phyloP scores from a whole-genome alignment of 2,329 filamentous ascomycete species.

The Diaporthe ilicicola region DNA sequence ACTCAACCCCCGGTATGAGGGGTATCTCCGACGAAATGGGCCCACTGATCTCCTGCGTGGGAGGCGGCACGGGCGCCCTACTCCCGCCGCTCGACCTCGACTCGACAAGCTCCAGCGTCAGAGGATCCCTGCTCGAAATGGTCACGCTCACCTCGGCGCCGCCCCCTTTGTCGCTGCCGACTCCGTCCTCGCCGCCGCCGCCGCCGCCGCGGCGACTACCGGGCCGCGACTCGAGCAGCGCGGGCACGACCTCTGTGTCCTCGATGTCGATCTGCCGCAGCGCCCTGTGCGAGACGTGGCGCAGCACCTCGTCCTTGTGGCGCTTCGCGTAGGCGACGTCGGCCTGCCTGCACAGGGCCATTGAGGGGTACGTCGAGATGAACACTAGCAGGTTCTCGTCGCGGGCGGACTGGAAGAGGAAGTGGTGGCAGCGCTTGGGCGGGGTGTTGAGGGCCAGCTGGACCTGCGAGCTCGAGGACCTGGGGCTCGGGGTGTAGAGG shows the following conservation, averaged over 20 bases:
- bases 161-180: not conserved
- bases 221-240: constrained; percentile 6
- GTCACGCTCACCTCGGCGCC: constrained; percentile 20
- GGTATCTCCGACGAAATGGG: constrained; percentile 21
- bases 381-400: constrained; percentile 25
- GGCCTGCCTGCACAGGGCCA: constrained; percentile 32
- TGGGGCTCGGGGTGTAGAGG: constrained; percentile 24
- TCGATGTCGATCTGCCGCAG: constrained; percentile 30
- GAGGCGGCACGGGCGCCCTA: constrained; percentile 21
- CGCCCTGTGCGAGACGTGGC: constrained; percentile 14
- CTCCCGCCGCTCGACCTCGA: constrained; percentile 22
- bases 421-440: constrained; percentile 28
- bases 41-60: constrained; percentile 30
- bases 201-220: not conserved
- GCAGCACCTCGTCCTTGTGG: constrained; percentile 26
- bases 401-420: constrained; percentile 28
- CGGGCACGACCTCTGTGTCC: constrained; percentile 28
- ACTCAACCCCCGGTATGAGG: not conserved
- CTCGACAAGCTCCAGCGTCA: constrained; percentile 23
- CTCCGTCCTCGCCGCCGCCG: not conserved
- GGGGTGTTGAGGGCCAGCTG: constrained; percentile 21
- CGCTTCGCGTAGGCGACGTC: constrained; percentile 27
- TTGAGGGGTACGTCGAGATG: constrained; percentile 31
- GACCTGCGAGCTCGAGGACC: constrained; percentile 3
- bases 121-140: constrained; percentile 22